Evolutionary conservation across 108 stramenopile genomes (phyloP), one percentile per base, ranked within the genome.

Genomic region (Asterionellopsis glacialis): DNA sequence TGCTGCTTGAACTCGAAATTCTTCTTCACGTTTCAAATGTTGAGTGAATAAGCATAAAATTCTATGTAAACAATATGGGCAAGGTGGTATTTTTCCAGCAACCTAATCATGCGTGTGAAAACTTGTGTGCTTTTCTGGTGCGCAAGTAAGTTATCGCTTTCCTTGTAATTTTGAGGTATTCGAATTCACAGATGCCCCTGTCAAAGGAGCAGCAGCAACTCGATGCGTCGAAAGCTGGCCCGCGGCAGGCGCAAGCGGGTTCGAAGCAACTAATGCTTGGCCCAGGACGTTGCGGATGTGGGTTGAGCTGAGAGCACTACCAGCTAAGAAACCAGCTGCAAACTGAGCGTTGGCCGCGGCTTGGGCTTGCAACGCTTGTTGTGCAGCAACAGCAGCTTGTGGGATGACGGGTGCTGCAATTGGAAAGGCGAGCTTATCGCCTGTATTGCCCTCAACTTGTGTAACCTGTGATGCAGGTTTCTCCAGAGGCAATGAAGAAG

Each of bases 321-420:
- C 82, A 0, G 79, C 79, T 41, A 76, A 73, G 71, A 83, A 83
- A n/a, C 79, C 78, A 19, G 82, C 82, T 18, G 82, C 82, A 51
- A 77, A 80, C n/a, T 77, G 69, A 25, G 77, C 64, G 26, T 69
- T 65, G 1, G 69, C 54, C 0, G 42, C 54, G 21, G 42, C 51
- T 14, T 22, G 16, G 25, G 16, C 22, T 5, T 16, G 52, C 52
- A 53, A 5, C 9, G 52, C 24, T 59, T 47, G 45, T 9, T 48
- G 47, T 15, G 52, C 52, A 5, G 52, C 52, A 27, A n/a, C 15
- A 22, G 25, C 22, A 5, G 26, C 15, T 9, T 15, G 52, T 54
- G 26, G 22, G 26, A 27, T 15, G 52, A 22, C 25, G 22, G 52
- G 44, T 14, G 59, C 5, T 9, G 16, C 19, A 16, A 48, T 16